Conservation (phyloP, 495 filamentous ascomycete genomes). For the Parmelia sp. region DNA sequence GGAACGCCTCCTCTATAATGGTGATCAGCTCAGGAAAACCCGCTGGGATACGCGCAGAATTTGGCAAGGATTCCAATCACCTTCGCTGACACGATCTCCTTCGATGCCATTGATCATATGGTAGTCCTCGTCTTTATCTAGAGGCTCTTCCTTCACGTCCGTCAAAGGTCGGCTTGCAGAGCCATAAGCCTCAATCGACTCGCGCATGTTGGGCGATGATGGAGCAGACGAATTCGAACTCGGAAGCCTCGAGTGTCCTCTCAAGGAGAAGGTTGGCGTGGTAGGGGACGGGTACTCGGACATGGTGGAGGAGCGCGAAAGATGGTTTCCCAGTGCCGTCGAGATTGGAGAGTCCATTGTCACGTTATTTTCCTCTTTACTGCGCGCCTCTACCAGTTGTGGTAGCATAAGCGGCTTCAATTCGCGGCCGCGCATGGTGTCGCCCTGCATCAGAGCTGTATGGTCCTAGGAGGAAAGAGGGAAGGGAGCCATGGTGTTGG, state of each 20-base stretch:
- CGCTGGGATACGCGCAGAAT: not conserved
- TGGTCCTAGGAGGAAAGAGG: not conserved
- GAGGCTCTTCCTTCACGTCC: conserved; percentile 49
- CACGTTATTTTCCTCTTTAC: conserved; percentile 14
- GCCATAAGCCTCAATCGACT: conserved; percentile 45
- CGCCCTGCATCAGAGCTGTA: not conserved
- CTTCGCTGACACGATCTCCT: conserved; percentile 11
- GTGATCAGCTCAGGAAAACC: not conserved
- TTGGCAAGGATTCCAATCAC: conserved; percentile 8
- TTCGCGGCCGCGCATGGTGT: conserved; percentile 21
- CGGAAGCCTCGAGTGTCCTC: conserved; percentile 25
- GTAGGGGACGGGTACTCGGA: conserved; percentile 24
- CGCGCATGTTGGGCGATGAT: conserved; percentile 45
- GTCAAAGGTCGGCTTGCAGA: conserved; percentile 39
- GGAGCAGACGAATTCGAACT: conserved; percentile 59
- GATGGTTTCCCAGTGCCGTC: conserved; percentile 15
- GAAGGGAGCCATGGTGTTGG: not conserved
- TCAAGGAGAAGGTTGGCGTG: conserved; percentile 26
- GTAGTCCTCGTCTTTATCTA: conserved; percentile 37
- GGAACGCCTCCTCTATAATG: conserved; percentile 4
- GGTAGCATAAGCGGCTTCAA: conserved; percentile 25
- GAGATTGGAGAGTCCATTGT: conserved; percentile 19
- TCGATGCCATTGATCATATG: conserved; percentile 28
- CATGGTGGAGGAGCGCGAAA: conserved; percentile 24
- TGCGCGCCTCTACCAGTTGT: conserved; percentile 26